Evolutionary conservation across 2,329 filamentous ascomycete genomes (phyloP).

Genomic region (Ilyonectria destructans): DNA sequence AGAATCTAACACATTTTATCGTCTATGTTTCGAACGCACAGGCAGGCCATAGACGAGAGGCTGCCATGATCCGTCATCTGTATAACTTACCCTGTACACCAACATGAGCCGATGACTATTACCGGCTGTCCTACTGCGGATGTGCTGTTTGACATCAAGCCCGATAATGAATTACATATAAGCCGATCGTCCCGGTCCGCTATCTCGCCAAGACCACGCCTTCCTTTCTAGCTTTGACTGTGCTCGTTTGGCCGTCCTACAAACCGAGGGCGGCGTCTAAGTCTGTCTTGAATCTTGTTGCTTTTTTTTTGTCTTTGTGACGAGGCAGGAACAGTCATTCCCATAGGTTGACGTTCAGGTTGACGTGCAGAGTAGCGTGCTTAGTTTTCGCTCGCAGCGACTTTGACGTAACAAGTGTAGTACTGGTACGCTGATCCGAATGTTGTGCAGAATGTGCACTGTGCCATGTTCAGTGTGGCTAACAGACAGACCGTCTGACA

Average conservation of each 20-base stretch:
- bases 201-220: neutral
- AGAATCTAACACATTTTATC: too few species aligned
- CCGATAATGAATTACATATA: too few species aligned
- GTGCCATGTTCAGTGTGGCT: too few species aligned
- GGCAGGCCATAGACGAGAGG: too few species aligned
- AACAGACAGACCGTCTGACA: too few species aligned
- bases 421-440: neutral
- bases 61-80: neutral
- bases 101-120: neutral
- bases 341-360: neutral
- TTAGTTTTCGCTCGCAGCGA: neutral
- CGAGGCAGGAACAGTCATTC: neutral
- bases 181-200: too few species aligned
- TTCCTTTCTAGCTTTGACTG: neutral
- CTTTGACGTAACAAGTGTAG: neutral
- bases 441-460: neutral
- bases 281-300: neutral
- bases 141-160: too few species aligned
- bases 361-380: neutral
- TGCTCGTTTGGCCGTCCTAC: neutral
- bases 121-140: too few species aligned
- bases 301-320: neutral
- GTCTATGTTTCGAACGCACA: too few species aligned
- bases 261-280: neutral
- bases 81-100: conserved; percentile 1